Base-by-base conservation (phyloP, 805 yeast species). In the Pichia eremophila region DNA sequence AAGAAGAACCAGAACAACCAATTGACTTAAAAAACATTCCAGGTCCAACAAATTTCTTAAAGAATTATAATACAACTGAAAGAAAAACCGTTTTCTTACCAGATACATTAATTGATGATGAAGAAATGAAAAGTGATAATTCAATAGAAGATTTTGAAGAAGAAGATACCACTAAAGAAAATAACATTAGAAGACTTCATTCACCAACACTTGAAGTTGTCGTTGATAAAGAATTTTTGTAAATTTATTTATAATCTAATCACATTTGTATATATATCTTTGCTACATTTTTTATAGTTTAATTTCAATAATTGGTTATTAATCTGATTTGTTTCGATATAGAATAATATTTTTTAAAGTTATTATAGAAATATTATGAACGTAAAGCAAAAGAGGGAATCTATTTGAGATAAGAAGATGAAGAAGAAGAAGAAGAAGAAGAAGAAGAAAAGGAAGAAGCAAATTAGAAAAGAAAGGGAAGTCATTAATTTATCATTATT, bases 41-140 rank as follows among this genome's bases (percentile, higher is more conserved):
- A 29, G 12, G 32, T n/a, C 17, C 25, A 27, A 31, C 41, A 46
- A 40, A 15, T 29, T 17, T 10, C 9, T 48, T 60, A 43, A 59
- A 54, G 39, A 63, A 63, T 45, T 63, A 63, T 39, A 53, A 54
- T 28, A 63, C 66, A 1, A 43, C 48, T 19, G 48, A 46, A 8
- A 54, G 67, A 40, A 57, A 53, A 42, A 57, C 65, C 1, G 49
- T 46, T 5, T 52, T 60, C 43, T 50, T 55, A 10, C 63, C 64
- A 34, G 36, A 47, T 25, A 44, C 46, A 25, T 53, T 40, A 14
- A 34, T 44, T 12, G 43, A 41, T 8, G 52, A 46, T 15, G 47
- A 43, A 14, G 48, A 36, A 3, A 40, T 18, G 2, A 40, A 44
- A 25, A 40, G 38, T 9, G 39, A 42, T 11, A 46, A 45, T 17